Percentiles rank a stretch among this genome's conserved stretches.
Conservation (phyloP, 257 asterid genomes). For the Solanum phureja region DNA sequence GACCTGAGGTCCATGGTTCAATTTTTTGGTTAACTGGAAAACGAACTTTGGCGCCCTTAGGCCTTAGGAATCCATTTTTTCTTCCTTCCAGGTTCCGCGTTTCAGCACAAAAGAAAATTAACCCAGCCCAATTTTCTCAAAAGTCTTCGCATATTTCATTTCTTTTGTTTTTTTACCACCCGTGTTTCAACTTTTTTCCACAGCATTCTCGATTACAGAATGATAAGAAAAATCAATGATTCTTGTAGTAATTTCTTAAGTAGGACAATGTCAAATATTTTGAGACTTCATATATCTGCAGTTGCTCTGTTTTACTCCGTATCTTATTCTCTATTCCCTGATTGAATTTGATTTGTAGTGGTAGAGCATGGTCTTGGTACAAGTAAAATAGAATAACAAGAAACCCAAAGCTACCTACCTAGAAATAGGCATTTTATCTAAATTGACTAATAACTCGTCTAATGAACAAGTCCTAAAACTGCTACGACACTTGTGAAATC, state of each 20-base stretch:
- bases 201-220: not conserved
- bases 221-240: not conserved
- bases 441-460: not conserved
- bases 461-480: not conserved
- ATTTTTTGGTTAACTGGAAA: not conserved
- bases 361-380: not conserved
- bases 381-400: not conserved
- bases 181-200: not conserved
- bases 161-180: not conserved
- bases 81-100: not conserved
- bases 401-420: not conserved
- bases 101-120: not conserved
- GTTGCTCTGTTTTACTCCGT: not conserved
- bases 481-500: not conserved
- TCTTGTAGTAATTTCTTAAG: not conserved
- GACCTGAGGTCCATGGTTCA: not conserved
- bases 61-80: not conserved
- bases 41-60: not conserved
- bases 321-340: not conserved
- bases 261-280: not conserved
- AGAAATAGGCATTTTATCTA: not conserved
- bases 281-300: not conserved
- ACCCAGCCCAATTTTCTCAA: not conserved
- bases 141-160: not conserved
- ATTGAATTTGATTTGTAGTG: not conserved